Conservation (phyloP, 495 filamentous ascomycete genomes). For the Clohesyomyces aquaticus region DNA sequence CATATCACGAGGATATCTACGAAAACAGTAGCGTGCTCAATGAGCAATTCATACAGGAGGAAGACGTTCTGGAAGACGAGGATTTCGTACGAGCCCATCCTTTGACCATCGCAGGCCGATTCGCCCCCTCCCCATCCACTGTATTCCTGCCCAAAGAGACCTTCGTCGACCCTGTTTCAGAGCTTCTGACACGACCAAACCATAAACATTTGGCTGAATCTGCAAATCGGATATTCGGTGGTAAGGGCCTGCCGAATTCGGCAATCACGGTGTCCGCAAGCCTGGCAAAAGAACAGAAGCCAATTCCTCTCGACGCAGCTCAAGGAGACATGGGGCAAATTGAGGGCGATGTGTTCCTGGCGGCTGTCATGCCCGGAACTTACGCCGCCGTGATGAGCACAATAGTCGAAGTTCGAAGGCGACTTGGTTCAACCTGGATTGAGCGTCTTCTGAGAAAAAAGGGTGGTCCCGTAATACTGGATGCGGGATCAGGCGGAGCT, state of each 20-base stretch:
- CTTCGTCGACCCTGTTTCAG: slow-evolving; percentile 68
- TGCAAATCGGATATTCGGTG: slow-evolving; percentile 74
- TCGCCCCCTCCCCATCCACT: slow-evolving; percentile 72
- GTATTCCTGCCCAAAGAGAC: slow-evolving; percentile 66
- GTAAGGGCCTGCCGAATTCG: slow-evolving; percentile 71
- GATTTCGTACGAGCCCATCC: slow-evolving; percentile 61
- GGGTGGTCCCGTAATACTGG: slow-evolving; percentile 77
- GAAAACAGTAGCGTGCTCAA: slow-evolving; percentile 43
- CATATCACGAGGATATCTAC: slow-evolving; percentile 33
- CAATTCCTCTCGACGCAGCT: slow-evolving; percentile 69
- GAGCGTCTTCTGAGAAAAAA: slow-evolving; percentile 65
- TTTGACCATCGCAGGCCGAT: slow-evolving; percentile 57
- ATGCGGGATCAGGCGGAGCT: slow-evolving; percentile 84
- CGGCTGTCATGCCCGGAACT: slow-evolving; percentile 76
- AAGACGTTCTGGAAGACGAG: slow-evolving; percentile 42
- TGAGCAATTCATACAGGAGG: slow-evolving; percentile 47
- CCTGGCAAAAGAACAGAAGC: slow-evolving; percentile 63
- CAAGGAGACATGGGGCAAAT: slow-evolving; percentile 78
- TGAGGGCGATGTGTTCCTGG: slow-evolving; percentile 82
- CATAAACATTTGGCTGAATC: slow-evolving; percentile 72
- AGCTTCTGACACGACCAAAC: slow-evolving; percentile 66
- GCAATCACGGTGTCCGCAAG: slow-evolving; percentile 57
- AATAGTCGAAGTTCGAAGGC: slow-evolving; percentile 81
- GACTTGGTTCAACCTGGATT: slow-evolving; percentile 81
- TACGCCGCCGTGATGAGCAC: slow-evolving; percentile 75